Evolutionary conservation across 441 rosid species (phyloP), one percentile per base, ranked within the genome.

Genomic region (Gossypium schwendimanii): DNA sequence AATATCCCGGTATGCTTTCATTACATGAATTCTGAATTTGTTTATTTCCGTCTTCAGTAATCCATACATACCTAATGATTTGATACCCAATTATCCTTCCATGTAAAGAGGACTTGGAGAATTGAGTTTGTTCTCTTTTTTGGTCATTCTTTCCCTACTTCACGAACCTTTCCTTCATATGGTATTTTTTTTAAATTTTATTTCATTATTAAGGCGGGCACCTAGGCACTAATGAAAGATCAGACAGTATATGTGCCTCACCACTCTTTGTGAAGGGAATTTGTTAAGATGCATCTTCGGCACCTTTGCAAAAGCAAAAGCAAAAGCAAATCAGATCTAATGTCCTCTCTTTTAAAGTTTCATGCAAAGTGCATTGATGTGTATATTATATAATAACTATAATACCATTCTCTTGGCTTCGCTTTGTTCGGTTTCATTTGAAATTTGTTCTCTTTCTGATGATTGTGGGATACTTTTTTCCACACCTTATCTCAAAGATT

Each of bases 1-100:
- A 95, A 70, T 95, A 90, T 78, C 92, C 95, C 52, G 95, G 95
- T 92, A 88, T 80, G 59, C 24, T 64, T 71, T 69, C 67, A 70
- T 72, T 58, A 69, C 64, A 54, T 76, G 68, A 52, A 55, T 60
- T n/a, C 20, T 20, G 74, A 14, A 17, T 67, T 41, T 10, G 71
- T 67, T 61, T 69, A 11, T 20, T 7, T 39, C 11, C 3, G n/a
- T 53, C 9, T 53, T 17, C 10, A 10, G 49, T 53, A 53, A 53
- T 14, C 14, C 55, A 2, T 31, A 0, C 55, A 3, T 62, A 15
- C 36, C 23, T 7, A 14, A 31, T 4, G 33, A 31, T 31, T 39
- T 39, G 24, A 11, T 20, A 20, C 9, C 23, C 21, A 2, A 20
- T 41, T 41, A 5, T 10, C 50, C 68, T 18, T 63, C 15, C 15